Conservation (phyloP, 2,329 filamentous ascomycete species). For the Aspergillus versicolor region DNA sequence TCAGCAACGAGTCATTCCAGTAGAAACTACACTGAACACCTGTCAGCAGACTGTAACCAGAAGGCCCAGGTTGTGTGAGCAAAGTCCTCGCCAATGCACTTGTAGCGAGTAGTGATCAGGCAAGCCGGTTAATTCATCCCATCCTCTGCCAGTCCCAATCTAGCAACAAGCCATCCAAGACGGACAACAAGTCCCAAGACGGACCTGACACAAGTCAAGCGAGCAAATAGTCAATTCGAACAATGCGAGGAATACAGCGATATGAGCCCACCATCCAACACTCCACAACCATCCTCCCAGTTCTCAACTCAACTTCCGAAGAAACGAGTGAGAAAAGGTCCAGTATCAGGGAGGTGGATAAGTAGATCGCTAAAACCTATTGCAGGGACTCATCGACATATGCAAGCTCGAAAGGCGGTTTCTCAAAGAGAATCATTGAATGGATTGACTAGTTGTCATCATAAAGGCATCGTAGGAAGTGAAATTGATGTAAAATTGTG, state of each 20-base stretch:
- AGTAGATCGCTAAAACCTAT: constrained; percentile 26
- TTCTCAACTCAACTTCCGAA: constrained; percentile 6
- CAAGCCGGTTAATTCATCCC: constrained; percentile 46
- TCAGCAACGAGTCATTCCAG: background rate
- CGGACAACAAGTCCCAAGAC: constrained; percentile 31
- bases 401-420: constrained; percentile 38
- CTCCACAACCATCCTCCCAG: constrained; percentile 49
- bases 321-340: constrained; percentile 32
- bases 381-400: constrained; percentile 17
- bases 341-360: constrained; percentile 45
- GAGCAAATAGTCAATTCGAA: constrained; percentile 22
- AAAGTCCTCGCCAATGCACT: constrained; percentile 9
- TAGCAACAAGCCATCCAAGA: constrained; percentile 37
- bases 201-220: constrained; percentile 38
- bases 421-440: constrained; percentile 54
- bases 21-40: constrained; percentile 1
- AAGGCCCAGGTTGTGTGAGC: background rate
- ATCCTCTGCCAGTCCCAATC: constrained; percentile 37
- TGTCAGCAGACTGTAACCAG: background rate
- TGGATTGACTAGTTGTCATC: constrained; percentile 65
- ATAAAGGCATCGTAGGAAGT: constrained; percentile 32
- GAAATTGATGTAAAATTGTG: constrained; percentile 13
- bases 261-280: constrained; percentile 23
- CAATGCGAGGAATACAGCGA: constrained; percentile 25
- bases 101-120: constrained; percentile 28